phyloP scores from a whole-genome alignment of 1,284 basidiomycete genomes.

The Tremellales sp. region DNA sequence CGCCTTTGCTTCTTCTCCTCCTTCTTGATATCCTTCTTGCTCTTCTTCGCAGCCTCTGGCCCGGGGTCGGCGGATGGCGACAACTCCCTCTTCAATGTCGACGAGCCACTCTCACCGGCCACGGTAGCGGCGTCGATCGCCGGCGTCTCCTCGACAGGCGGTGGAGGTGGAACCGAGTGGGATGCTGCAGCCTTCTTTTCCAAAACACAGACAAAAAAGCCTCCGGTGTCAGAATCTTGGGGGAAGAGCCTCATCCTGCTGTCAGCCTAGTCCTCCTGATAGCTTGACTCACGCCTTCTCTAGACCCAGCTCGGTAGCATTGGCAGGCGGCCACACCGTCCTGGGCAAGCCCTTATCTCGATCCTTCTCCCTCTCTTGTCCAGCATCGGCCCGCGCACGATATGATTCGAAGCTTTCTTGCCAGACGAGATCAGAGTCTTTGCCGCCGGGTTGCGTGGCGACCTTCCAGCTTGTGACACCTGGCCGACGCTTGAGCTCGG shows the following conservation, averaged over 20 bases:
- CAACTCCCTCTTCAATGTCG: constrained; percentile 20
- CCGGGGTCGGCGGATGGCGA: constrained; percentile 22
- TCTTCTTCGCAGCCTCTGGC: constrained; percentile 16
- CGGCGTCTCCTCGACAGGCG: constrained; percentile 2
- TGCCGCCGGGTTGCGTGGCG: constrained; percentile 30
- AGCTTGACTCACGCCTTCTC: constrained; percentile 61
- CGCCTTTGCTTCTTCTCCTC: constrained; percentile 44
- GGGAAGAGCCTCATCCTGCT: constrained; percentile 81
- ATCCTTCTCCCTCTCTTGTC: constrained; percentile 32
- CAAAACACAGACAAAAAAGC: constrained; percentile 92
- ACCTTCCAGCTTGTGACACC: constrained; percentile 75
- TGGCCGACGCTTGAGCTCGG: constrained; percentile 67
- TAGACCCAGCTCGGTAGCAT: constrained; percentile 60
- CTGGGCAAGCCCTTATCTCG: constrained; percentile 56
- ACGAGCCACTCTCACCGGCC: constrained; percentile 20
- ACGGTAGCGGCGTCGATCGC: constrained; percentile 11
- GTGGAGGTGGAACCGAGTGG: constrained; percentile 7
- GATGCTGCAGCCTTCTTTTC: constrained; percentile 50
- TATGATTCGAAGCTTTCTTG: constrained; percentile 38
- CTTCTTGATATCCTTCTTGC: constrained; percentile 7
- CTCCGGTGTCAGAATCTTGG: constrained; percentile 94
- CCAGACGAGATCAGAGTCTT: constrained; percentile 20
- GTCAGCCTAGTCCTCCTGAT: constrained; percentile 1
- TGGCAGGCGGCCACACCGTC: constrained; percentile 75
- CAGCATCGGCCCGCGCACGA: constrained; percentile 20